These are phyloP conservation scores for Centrapalus pauciflorus DNA, from an alignment of 129 eudicot species.

Conservation along the genomic window DNA sequence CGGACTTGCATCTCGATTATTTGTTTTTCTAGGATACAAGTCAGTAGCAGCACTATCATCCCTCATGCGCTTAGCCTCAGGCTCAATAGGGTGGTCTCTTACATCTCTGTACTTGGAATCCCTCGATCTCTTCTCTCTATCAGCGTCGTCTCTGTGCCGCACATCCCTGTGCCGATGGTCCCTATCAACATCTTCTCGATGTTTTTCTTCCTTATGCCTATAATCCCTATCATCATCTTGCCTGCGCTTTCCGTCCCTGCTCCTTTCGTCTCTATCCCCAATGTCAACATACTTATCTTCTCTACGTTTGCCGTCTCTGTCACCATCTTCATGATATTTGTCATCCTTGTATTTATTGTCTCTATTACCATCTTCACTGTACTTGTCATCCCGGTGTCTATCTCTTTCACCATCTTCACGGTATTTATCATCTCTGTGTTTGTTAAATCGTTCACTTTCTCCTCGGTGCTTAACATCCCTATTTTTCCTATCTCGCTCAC, in stretches of 20 bases:
- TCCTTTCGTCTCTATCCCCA: constrained; percentile 40
- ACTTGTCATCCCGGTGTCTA: constrained; percentile 26
- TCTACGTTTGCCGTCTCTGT: constrained; percentile 35
- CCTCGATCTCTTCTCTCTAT: constrained; percentile 42
- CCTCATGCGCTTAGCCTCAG: constrained; percentile 56
- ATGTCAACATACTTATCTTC: constrained; percentile 40
- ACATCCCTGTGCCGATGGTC: constrained; percentile 40
- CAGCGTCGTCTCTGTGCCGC: constrained; percentile 35
- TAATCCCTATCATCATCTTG: constrained; percentile 33
- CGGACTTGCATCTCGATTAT: constrained; percentile 50
- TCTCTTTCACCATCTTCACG: constrained; percentile 40
- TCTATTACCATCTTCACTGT: constrained; percentile 37
- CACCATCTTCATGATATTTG: constrained; percentile 33
- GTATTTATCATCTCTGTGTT: constrained; percentile 49
- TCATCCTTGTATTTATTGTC: constrained; percentile 42
- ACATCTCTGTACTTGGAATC: constrained; percentile 52
- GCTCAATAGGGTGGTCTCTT: constrained; percentile 49
- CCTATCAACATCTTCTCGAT: constrained; percentile 39
- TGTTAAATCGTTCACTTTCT: constrained; percentile 44
- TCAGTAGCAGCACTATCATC: constrained; percentile 61
- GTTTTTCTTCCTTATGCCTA: constrained; percentile 36
- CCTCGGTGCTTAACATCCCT: constrained; percentile 53
- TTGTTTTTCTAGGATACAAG: constrained; percentile 44
- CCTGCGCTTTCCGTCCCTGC: constrained; percentile 35
- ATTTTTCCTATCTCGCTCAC: constrained; percentile 39